A percentile compares a stretch with the other conserved stretches of the same genome.
Evolutionary conservation across 805 yeast species (phyloP).

Genomic region (Nadsonia fulvescens): DNA sequence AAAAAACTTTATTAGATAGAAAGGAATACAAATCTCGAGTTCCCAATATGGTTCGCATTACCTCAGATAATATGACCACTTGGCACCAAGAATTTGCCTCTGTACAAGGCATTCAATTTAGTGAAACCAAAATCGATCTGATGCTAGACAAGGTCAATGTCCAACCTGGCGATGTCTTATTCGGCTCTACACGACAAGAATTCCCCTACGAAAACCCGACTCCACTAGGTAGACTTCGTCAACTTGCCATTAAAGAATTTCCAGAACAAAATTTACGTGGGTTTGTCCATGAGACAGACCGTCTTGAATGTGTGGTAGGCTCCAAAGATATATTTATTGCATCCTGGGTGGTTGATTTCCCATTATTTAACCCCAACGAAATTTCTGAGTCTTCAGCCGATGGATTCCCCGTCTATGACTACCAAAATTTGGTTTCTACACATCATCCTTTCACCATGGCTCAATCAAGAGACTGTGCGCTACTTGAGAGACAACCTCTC

Average conservation of each 20-base stretch:
- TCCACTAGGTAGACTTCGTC: conserved; percentile 77
- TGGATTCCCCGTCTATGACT: conserved; percentile 47
- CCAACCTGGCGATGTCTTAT: conserved; percentile 54
- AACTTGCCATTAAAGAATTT: conserved; percentile 39
- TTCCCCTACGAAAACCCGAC: conserved; percentile 84
- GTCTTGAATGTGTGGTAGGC: too few species aligned
- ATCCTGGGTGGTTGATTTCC: conserved; percentile 80
- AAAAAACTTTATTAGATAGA: conserved; percentile 4
- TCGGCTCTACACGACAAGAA: conserved; percentile 55
- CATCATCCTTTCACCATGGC: conserved; percentile 99
- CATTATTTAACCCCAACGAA: conserved; percentile 57
- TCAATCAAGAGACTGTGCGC: conserved; percentile 44
- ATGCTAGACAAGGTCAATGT: conserved; percentile 26
- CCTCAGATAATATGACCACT: conserved; percentile 1
- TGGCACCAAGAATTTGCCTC: too few species aligned
- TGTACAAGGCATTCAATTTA: conserved; percentile 1
- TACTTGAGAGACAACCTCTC: conserved; percentile 36
- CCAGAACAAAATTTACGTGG: conserved; percentile 33
- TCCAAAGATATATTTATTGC: conserved; percentile 14
- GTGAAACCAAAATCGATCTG: background rate
- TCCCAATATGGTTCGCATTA: conserved; percentile 6
- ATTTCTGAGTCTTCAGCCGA: conserved; percentile 10
- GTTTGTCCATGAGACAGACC: background rate
- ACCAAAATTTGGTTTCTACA: conserved; percentile 37
- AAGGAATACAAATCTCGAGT: conserved; percentile 7